These are phyloP conservation scores for Arthrobotrys entomopaga DNA, from an alignment of 2,329 filamentous ascomycete species.

Conservation along the genomic window DNA sequence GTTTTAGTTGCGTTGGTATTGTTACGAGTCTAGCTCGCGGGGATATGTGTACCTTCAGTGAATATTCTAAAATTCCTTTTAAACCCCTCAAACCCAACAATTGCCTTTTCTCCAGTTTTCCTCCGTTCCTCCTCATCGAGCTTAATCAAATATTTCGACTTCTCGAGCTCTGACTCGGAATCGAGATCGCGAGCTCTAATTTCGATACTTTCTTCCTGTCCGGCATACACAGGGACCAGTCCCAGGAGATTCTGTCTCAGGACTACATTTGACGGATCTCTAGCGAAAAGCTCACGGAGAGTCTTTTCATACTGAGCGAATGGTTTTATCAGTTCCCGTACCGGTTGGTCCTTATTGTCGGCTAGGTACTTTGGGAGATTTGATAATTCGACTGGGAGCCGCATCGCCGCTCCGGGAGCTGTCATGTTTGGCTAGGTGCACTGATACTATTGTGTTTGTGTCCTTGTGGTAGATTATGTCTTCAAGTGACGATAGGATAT, in stretches of 20 bases:
- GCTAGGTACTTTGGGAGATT: conserved; percentile 67
- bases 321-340: conserved; percentile 71
- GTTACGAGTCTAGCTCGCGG: background rate
- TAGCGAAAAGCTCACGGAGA: conserved; percentile 75
- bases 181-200: conserved; percentile 71
- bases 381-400: background rate
- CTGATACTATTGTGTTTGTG: too few species aligned
- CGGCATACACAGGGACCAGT: conserved; percentile 73
- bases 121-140: conserved; percentile 72
- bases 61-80: conserved; percentile 82
- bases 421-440: background rate
- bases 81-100: conserved; percentile 76
- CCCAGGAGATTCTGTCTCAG: conserved; percentile 67
- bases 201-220: conserved; percentile 67
- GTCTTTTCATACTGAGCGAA: conserved; percentile 75
- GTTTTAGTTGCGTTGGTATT: background rate
- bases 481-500: too few species aligned
- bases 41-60: conserved; percentile 71
- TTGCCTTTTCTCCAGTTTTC: conserved; percentile 71
- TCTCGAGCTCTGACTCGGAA: conserved; percentile 70
- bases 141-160: conserved; percentile 73
- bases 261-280: conserved; percentile 66
- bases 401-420: background rate
- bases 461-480: too few species aligned
- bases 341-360: conserved; percentile 65